Evolutionary conservation across 2,329 filamentous ascomycete genomes (phyloP), one percentile per base, ranked within the genome.

Genomic region (Paradendryphiella salina): DNA sequence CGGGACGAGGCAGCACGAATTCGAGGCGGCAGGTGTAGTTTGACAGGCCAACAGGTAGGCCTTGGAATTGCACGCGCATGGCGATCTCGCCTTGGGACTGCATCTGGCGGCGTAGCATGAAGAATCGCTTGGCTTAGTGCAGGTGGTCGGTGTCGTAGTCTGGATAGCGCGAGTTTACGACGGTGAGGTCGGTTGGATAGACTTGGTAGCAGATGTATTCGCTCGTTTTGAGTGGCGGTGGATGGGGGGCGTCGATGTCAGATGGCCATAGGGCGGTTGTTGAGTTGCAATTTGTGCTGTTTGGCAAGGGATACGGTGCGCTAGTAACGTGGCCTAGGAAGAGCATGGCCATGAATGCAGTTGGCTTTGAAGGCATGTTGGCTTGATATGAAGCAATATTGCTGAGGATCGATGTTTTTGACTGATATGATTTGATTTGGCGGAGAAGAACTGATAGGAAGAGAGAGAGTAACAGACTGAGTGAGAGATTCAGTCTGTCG

Each of bases 131-230:
- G 1, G 59, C 38, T 14, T 46, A 38, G 46, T 64, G 60, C 13
- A 64, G 63, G 47, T 56, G 61, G 2, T 50, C 48, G 18, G 35
- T 34, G 21, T 59, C 49, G 45, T 58, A 61, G 35, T 56, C 32
- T 20, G 67, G 64, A 42, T 69, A 71, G 32, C 58, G 64, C 9
- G 63, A 63, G 54, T 69, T 65, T 43, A 70, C 35, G 18, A 68
- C 43, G 11, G 54, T 54, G 42, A 70, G 57, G 14, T 64, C 54
- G 15, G 56, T 35, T 0, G 65, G 60, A 45, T 66, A 70, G 34
- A 56, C 41, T 15, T 46, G 46, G 37, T 58, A 50, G 46, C 65
- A 69, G n/a, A 46, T 34, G 38, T 58, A 56, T 7, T 57, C 40
- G 5, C 39, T 41, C 1, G 46, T 37, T 31, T 34, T 15, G 35